Conservation (phyloP, 441 rosid genomes). For the Euphorbia celastroides region DNA sequence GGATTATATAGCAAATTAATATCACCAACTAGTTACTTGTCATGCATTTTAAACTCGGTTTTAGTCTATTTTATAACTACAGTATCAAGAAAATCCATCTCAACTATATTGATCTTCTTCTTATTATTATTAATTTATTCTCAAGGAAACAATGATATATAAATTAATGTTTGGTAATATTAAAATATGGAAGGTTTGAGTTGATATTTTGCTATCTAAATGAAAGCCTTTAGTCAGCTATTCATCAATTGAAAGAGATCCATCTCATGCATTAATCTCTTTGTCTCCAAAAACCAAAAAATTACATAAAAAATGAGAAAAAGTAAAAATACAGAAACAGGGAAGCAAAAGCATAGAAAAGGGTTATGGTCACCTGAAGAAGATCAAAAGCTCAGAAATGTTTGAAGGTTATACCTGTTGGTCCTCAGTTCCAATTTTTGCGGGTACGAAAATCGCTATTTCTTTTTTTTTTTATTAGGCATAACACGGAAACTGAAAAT, state of each 20-base stretch:
- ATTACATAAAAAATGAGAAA: neutral
- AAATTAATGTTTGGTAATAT: neutral
- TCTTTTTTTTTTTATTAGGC: too few species aligned
- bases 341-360: slow-evolving; percentile 69
- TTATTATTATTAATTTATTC: too few species aligned
- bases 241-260: slow-evolving; percentile 16
- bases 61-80: too few species aligned
- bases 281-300: neutral
- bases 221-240: slow-evolving; percentile 25
- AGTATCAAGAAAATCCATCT: too few species aligned
- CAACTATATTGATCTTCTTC: too few species aligned
- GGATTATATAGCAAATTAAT: too few species aligned
- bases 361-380: slow-evolving; percentile 97
- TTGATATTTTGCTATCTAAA: slow-evolving; percentile 27
- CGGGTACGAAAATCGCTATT: too few species aligned
- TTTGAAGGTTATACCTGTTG: slow-evolving; percentile 82
- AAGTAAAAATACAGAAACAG: slow-evolving; percentile 39
- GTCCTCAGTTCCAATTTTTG: slow-evolving; percentile 82
- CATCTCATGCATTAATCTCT: too few species aligned
- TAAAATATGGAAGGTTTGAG: slow-evolving; percentile 17
- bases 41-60: too few species aligned
- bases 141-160: too few species aligned
- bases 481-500: neutral
- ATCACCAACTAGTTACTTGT: too few species aligned
- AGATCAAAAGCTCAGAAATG: slow-evolving; percentile 69